These are phyloP conservation scores for Russula ochroleuca DNA, from an alignment of 768 basidiomycete genomes.

Conservation along the genomic window DNA sequence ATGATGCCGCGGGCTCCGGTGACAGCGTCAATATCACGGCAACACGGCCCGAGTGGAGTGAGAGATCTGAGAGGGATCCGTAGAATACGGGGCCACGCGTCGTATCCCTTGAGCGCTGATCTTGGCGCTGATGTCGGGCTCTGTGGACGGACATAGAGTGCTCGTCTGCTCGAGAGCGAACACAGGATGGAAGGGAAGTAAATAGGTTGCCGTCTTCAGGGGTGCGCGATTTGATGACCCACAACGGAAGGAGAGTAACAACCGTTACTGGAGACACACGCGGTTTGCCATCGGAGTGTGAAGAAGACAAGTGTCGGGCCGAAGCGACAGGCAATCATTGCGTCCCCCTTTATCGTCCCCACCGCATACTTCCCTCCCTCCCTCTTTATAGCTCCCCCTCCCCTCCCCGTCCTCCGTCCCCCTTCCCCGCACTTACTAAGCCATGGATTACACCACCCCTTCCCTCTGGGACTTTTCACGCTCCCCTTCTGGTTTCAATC, in stretches of 20 bases:
- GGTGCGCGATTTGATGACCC: conserved; percentile 1
- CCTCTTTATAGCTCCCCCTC: background rate
- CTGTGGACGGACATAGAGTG: background rate
- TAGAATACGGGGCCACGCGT: conserved; percentile 7
- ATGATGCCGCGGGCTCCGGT: background rate
- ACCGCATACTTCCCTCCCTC: background rate
- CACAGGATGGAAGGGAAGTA: background rate
- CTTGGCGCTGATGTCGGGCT: conserved; percentile 9
- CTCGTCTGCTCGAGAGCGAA: background rate
- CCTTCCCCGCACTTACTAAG: conserved; percentile 5
- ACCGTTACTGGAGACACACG: background rate
- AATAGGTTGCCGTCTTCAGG: background rate
- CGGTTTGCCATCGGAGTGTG: conserved; percentile 4
- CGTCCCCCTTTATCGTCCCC: background rate
- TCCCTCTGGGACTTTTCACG: conserved; percentile 61
- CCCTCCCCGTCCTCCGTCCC: background rate
- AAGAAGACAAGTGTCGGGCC: background rate
- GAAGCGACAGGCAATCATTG: background rate
- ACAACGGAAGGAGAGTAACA: background rate
- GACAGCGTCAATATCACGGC: background rate
- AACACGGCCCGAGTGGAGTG: background rate
- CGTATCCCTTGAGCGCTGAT: conserved; percentile 9
- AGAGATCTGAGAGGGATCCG: conserved; percentile 16
- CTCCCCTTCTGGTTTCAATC: conserved; percentile 51
- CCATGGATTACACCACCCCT: conserved; percentile 49